Base-by-base conservation (phyloP, 768 basidiomycete genomes). In the Leccinellum luteum region DNA sequence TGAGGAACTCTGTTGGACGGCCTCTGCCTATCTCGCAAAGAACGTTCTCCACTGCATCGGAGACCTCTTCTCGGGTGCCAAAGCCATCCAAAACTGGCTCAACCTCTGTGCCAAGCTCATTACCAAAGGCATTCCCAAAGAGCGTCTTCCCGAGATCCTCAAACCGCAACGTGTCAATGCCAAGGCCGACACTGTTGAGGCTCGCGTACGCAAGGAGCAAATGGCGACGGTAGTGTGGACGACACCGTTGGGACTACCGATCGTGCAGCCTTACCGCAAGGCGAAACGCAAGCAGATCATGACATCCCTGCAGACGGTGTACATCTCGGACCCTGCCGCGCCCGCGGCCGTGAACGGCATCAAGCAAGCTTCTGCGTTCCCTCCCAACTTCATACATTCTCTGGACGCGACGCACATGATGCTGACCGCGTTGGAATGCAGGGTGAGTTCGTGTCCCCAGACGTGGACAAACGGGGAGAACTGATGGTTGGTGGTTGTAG, bases 351-450 rank as follows among this genome's bases (percentile, higher is more conserved):
- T 98, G 47, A 91, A 92, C 63, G 72, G 90, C 1, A 60, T 78
- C 57, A 97, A 97, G 72, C 96, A 99, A 71, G 91, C 94, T 0
- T 85, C 93, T 15, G 97, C 97, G 1, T 98, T 99, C 85, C 96
- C 97, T 5, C 97, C 97, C 49, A 99, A 99, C 76, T 98, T 96
- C 67, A 93, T 99, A 52, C 97, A 99, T 70, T 92, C 90, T 67
- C 80, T 99, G 28, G 97, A 99, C 71, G 97, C 97, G 2, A 96
- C 96, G 2, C 97, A 99, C 75, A 98, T 99, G 94, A 88, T 98
- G 85, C 75, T 98, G 64, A 97, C 95, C 2, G 94, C 96, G 10
- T 79, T 96, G 48, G 89, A 93, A 63, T 97, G 94, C 72, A 77
- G 81, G 60, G 93, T 92, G 72, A 54, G 87, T 74, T 38, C 14